Base-by-base conservation (phyloP, 257 asterid genomes). In the Solanum piurae region DNA sequence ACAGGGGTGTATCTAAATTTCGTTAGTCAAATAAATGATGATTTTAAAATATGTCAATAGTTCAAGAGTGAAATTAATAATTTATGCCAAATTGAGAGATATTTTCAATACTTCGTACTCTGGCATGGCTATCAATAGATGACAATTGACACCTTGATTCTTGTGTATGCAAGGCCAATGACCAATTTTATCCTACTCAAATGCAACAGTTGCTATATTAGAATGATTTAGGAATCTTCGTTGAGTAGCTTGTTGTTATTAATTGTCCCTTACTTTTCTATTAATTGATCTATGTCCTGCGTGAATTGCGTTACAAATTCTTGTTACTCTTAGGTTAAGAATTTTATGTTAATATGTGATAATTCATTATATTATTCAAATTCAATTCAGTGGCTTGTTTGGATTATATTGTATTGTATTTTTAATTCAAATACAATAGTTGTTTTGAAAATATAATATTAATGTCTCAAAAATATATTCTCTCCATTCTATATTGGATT, bases 11-110 rank as follows among this genome's bases (percentile, higher is more conserved):
- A 52, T 6, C 4, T 2, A 52, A 52, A 18, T 52, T 52, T 52
- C 16, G 0, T 6, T 6, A 18, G 4, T 52, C 62, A 52, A 2
- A 4, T 52, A 16, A 0, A 52, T 52, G 3, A 0, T 16, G 0
- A 6, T 52, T 6, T 55, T 18, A 2, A 6, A 18, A 55, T 6
- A 44, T 18, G 1, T 18, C 11, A 55, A 55, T 20, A 55, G 0
- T 55, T 20, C 0, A 55, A 20, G 0, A 55, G 20, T 55, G 0
- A 55, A 7, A 20, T 3, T 55, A 55, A 7, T 55, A 55, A 20
- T 55, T 20, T 55, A 20, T 20, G 5, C 10, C 0, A 55, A 55
- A 20, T 55, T 21, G 0, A 55, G 5, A 55, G 9, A 55, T 55
- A 20, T 18, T 55, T 20, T 20, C 25, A 20, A 20, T 55, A 55